Conservation (phyloP, 78 protist species). For the Creolimax fragrantissima region DNA sequence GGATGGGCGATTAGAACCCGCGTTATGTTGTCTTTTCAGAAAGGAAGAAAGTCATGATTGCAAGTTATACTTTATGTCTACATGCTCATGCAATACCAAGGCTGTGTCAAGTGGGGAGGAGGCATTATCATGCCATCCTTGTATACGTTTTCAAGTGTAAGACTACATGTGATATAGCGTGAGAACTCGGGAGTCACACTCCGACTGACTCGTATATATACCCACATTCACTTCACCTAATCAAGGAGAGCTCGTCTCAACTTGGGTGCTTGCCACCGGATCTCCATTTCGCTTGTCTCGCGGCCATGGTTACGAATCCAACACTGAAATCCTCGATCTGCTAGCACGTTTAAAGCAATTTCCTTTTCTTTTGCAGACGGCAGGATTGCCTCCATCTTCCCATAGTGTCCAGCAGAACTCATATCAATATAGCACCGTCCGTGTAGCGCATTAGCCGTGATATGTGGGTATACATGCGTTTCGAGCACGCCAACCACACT, state of each 20-base stretch:
- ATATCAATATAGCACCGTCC: not conserved
- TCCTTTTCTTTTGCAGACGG: slow-evolving; percentile 11
- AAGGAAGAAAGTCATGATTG: no score
- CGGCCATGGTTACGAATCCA: not conserved
- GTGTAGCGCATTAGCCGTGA: slow-evolving; percentile 30
- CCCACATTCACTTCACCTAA: no score
- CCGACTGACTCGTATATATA: no score
- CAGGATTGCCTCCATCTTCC: not conserved
- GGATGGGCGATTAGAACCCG: no score
- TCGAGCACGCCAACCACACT: not conserved
- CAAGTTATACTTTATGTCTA: no score
- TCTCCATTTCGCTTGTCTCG: not conserved
- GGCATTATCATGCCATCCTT: no score
- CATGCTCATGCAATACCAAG: no score
- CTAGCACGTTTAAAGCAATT: slow-evolving; percentile 47
- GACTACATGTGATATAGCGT: no score
- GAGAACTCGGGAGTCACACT: no score
- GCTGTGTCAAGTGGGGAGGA: no score
- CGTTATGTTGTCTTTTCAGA: no score
- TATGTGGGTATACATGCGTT: not conserved
- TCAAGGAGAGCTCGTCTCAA: not conserved
- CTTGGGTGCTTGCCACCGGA: not conserved
- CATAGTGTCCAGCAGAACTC: slow-evolving; percentile 10
- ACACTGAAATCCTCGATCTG: slow-evolving; percentile 53
- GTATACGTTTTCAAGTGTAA: no score